Conservation (phyloP, 1,284 basidiomycete species). For the Ganoderma boninense region DNA sequence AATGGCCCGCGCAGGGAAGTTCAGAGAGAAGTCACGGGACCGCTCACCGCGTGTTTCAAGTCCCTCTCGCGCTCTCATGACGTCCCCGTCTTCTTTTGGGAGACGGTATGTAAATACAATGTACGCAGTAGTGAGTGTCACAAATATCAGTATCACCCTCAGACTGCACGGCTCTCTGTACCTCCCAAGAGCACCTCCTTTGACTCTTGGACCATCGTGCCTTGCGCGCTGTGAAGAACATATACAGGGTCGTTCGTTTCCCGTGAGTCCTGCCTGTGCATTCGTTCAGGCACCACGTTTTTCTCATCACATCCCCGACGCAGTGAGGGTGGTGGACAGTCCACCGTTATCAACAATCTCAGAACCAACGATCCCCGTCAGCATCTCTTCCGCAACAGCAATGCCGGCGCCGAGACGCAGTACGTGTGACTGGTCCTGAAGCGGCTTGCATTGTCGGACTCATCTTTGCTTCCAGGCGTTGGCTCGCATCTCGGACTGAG, state of each 20-base stretch:
- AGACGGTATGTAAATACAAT: no score
- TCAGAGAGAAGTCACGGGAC: no score
- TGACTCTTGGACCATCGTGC: no score
- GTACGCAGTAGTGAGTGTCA: no score
- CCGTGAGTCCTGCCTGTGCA: slow-evolving; percentile 53
- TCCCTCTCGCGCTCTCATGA: no score
- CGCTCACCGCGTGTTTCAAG: no score
- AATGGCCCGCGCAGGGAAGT: no score
- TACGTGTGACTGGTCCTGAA: slow-evolving; percentile 28
- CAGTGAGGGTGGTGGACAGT: slow-evolving; percentile 72
- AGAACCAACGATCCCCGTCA: slow-evolving; percentile 50
- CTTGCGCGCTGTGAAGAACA: no score
- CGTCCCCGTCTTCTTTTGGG: no score
- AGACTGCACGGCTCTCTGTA: no score
- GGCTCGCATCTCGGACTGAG: slow-evolving; percentile 29
- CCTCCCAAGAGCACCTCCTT: no score
- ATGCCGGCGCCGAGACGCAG: slow-evolving; percentile 45
- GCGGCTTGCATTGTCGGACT: neutral
- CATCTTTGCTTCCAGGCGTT: slow-evolving; percentile 26
- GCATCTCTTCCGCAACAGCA: slow-evolving; percentile 56
- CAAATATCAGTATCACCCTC: no score
- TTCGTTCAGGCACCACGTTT: neutral
- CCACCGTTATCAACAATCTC: slow-evolving; percentile 49
- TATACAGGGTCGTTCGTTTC: slow-evolving; percentile 68
- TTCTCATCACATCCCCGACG: neutral